Base-by-base conservation (phyloP, 805 yeast genomes). In the Metschnikowia rubicola region DNA sequence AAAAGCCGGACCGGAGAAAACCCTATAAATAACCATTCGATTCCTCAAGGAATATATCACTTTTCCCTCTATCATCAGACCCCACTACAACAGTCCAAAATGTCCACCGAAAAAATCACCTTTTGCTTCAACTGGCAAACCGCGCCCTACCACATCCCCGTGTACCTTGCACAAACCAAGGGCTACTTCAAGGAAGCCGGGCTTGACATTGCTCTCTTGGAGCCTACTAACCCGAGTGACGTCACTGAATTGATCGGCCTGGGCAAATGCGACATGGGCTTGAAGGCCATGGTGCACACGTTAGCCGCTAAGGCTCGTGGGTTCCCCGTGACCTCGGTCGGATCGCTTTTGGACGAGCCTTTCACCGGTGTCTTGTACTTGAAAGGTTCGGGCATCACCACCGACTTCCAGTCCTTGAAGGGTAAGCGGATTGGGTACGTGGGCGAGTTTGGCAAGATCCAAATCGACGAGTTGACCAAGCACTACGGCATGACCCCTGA, bases 241-340 rank as follows among this genome's bases (percentile, higher is more conserved):
- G 83, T 78, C 37, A 78, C 82, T 28, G 81, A 78, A 49, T 64
- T 78, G 50, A 74, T 78, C 59, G 83, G 83, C 7, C 70, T 78
- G 1, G 83, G 83, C 30, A 78, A 78, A 52, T 68, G 77, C 41
- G 82, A 78, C 62, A 75, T 78, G 79, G 83, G 83, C 11, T 66
- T 78, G 51, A 78, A 78, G 59, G 83, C 83, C 37, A 78, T 78
- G 83, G 77, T 78, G 54, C 83, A 78, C 56, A 78, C 83, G 5
- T 63, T 78, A 48, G 83, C 83, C 44, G 83, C 81, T 21, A 78
- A 77, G 58, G 83, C 83, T 10, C 70, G 83, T 51, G 81, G 81
- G 9, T 78, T 66, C 58, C 80, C 80, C 29, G 81, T 78, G 19
- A 79, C 81, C 17, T 75, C 82, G 12, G 72, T 78, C 41, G 83